phyloP scores from a whole-genome alignment of 306 rosid genomes.

The Lagenaria siceraria region DNA sequence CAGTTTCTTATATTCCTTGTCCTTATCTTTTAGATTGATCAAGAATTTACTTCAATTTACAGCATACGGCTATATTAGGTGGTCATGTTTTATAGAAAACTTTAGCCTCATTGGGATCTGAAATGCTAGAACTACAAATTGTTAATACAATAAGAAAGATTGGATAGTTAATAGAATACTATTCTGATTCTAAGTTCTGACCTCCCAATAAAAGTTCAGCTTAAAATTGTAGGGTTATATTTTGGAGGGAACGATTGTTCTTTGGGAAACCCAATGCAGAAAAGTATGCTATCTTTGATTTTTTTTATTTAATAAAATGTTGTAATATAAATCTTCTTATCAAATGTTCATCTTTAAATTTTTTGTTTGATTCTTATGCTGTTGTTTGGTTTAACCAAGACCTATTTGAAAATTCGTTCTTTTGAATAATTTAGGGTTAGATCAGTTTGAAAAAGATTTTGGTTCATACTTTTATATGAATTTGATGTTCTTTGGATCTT shows the following conservation, averaged over 20 bases:
- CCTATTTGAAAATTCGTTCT: not conserved
- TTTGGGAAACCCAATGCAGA: not conserved
- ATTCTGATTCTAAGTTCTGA: not conserved
- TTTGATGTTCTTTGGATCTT: not conserved
- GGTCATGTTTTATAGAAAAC: not conserved
- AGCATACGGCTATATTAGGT: not conserved
- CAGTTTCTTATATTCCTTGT: not conserved
- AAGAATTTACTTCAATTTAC: not conserved
- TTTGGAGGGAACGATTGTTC: not conserved
- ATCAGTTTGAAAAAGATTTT: not conserved
- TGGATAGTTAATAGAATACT: not conserved
- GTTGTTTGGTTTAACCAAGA: not conserved
- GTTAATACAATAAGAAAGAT: not conserved
- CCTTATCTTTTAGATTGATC: not conserved
- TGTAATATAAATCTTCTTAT: not conserved
- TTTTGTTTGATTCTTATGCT: not conserved
- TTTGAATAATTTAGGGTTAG: not conserved
- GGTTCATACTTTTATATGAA: not conserved
- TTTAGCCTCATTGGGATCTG: not conserved
- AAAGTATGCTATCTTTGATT: not conserved
- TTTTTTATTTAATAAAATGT: not conserved
- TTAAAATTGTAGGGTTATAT: not conserved
- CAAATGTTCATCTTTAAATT: not conserved
- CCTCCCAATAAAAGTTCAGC: not conserved
- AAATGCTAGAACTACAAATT: not conserved